Evolutionary conservation across 1,139 yeast genomes (phyloP), one percentile per base, ranked within the genome.

Genomic region (Sugiyamaella novakii): DNA sequence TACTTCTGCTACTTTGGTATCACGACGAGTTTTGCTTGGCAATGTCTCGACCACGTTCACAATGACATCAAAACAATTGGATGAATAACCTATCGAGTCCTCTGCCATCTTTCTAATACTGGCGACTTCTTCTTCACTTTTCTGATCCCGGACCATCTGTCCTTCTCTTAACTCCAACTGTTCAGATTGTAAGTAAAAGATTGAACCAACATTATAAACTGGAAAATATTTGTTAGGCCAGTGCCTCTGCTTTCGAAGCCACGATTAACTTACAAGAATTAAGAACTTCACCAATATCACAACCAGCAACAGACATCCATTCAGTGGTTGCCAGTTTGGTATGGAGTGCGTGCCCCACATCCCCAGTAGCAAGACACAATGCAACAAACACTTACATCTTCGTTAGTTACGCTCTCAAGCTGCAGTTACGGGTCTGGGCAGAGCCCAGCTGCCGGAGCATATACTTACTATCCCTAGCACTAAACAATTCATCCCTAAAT

Each of bases 281-380:
- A 35, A 86, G 66, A 35, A 83, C 70, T 57, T 83, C 85, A 29
- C 83, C 81, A 0, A 85, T 79, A 19, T 82, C 81, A 57, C 79
- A 79, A 39, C 84, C 87, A 0, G 91, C 86, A 57, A 79, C 69
- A 11, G 83, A 71, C 94, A 85, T 86, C 76, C 87, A 78, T 59
- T 81, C 81, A 7, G 86, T 82, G 54, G 87, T 80, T 19, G 84
- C 77, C 52, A 82, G 73, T 58, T 83, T 84, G 38, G 85, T 76
- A 49, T 79, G 73, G 18, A 83, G 69, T 0, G 94, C 91, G 51
- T 78, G 71, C 18, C 78, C 72, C 47, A 81, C 69, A 61, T 85
- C 91, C 7, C 89, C 88, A 5, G 81, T 74, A 1, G 85, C 75
- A 15, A 85, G 66, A 56, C 87, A 82, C 31, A 82, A 73, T 1